These are phyloP conservation scores for Aspergillus ruber DNA, from an alignment of 2,329 filamentous ascomycete species.

Conservation along the genomic window DNA sequence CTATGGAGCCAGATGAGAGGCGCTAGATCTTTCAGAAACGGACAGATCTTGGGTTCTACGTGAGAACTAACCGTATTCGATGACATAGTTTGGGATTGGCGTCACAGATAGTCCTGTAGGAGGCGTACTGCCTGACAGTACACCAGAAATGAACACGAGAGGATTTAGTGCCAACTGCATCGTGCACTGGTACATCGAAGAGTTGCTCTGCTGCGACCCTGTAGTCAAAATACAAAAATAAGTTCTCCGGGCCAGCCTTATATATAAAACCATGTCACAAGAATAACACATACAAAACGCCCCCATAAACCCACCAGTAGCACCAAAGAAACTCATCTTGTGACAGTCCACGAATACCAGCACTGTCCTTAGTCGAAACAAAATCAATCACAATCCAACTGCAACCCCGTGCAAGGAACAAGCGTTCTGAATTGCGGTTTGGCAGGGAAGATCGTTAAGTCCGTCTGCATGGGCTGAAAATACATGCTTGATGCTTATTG, in stretches of 20 bases:
- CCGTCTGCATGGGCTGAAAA: background rate
- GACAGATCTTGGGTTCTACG: no score
- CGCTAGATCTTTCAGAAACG: conserved; percentile 31
- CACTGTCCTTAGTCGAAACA: no score
- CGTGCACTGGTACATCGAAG: no score
- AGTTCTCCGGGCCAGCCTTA: no score
- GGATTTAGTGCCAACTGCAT: background rate
- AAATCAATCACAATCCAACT: background rate
- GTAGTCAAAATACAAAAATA: no score
- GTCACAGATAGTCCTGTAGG: conserved; percentile 6
- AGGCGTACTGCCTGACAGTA: background rate
- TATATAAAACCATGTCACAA: no score
- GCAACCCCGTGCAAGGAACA: background rate
- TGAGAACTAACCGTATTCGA: conserved; percentile 40
- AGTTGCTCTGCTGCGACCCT: no score
- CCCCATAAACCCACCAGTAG: no score
- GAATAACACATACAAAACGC: no score
- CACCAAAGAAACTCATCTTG: no score
- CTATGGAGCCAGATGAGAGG: conserved; percentile 48
- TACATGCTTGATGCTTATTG: no score
- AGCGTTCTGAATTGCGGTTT: background rate
- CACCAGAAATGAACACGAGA: background rate
- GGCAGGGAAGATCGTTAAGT: background rate
- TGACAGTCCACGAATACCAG: no score
- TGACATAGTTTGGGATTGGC: conserved; percentile 38